Evolutionary conservation across 331 rosid species (phyloP).

Genomic region (Quercus phellos): DNA sequence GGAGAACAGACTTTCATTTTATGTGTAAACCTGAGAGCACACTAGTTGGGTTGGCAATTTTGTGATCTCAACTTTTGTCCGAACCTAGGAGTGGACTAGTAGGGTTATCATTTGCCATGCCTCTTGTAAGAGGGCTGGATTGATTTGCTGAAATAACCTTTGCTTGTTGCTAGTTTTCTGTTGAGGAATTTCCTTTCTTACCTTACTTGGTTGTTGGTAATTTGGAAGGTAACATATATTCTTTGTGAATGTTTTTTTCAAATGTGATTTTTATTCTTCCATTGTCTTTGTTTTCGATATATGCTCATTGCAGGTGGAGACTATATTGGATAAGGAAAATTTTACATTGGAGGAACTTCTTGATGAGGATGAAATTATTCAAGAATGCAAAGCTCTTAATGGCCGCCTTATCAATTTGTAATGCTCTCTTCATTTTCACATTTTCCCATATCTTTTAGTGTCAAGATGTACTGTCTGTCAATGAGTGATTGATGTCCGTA

Average conservation of each 20-base stretch:
- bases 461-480: conserved; percentile 1
- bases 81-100: not conserved
- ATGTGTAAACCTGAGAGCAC: not conserved
- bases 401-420: conserved; percentile 97
- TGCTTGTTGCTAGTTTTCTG: not conserved
- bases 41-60: not conserved
- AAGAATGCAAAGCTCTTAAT: conserved; percentile 97
- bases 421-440: conserved; percentile 30
- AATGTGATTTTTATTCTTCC: not conserved
- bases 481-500: not conserved
- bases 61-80: not conserved
- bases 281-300: conserved; percentile 11
- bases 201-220: not conserved
- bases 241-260: not conserved
- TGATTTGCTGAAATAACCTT: not conserved
- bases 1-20: not conserved
- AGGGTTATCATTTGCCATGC: not conserved
- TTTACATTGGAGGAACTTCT: conserved; percentile 89
- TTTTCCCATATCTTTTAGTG: conserved; percentile 8
- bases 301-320: conserved; percentile 74
- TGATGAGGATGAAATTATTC: conserved; percentile 96
- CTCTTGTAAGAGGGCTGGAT: not conserved
- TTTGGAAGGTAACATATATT: not conserved
- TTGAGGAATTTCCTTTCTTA: not conserved
- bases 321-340: conserved; percentile 86